Conservation (phyloP, 2,329 filamentous ascomycete species). For the Pseudonectria buxi region DNA sequence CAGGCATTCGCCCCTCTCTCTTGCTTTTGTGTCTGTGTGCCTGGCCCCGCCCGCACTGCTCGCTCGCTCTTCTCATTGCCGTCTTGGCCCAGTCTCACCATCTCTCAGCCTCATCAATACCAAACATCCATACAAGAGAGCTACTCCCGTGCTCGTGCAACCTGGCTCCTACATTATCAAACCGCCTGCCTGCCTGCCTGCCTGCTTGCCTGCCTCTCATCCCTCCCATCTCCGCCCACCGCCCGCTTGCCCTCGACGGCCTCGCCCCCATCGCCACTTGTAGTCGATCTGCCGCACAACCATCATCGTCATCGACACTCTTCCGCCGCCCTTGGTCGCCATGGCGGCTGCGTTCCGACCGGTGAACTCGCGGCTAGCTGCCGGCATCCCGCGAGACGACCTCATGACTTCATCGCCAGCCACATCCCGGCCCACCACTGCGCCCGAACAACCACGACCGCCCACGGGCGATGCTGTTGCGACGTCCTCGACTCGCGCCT, state of each 20-base stretch:
- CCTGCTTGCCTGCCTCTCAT: too few relatives aligned
- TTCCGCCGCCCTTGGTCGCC: constrained; percentile 15
- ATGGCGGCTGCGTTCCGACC: constrained; percentile 46
- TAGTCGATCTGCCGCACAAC: constrained; percentile 1
- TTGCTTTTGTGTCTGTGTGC: too few relatives aligned
- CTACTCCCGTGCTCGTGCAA: constrained; percentile 14
- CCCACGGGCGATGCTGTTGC: constrained; percentile 35
- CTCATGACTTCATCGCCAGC: constrained; percentile 31
- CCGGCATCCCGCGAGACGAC: constrained; percentile 27
- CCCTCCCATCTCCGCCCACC: constrained; percentile 5
- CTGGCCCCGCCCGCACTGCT: too few relatives aligned
- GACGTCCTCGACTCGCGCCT: constrained; percentile 57
- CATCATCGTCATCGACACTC: constrained; percentile 5
- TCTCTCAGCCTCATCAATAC: too few relatives aligned
- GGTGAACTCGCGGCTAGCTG: constrained; percentile 37
- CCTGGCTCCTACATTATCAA: too few relatives aligned
- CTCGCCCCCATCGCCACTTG: constrained; percentile 5
- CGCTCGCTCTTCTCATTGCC: too few relatives aligned
- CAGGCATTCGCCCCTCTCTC: too few relatives aligned
- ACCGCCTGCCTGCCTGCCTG: too few relatives aligned
- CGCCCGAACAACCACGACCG: constrained; percentile 25
- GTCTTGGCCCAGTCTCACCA: too few relatives aligned
- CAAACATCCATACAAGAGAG: constrained; percentile 10
- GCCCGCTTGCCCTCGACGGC: constrained; percentile 8
- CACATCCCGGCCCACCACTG: constrained; percentile 30